Percentiles rank a stretch among this genome's conserved stretches.
Evolutionary conservation across 495 filamentous ascomycete species (phyloP).

Genomic region (Coniosporium apollinis): DNA sequence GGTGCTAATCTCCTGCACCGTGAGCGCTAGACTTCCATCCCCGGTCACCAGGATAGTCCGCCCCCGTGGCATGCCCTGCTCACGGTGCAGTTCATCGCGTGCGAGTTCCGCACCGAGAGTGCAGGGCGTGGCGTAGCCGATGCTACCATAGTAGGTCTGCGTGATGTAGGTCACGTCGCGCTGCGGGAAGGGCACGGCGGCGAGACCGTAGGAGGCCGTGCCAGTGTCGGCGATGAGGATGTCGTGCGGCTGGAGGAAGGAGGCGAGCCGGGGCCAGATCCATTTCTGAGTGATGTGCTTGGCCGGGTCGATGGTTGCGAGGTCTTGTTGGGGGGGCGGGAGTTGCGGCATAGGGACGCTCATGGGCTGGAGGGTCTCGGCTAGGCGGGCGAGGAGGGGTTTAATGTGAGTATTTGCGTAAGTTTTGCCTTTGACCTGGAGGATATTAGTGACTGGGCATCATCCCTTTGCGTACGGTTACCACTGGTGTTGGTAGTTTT

Average conservation of each 20-base stretch:
- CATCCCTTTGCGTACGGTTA: too few relatives aligned
- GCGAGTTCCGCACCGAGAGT: conserved; percentile 21
- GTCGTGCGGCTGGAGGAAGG: conserved; percentile 18
- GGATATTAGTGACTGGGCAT: too few relatives aligned
- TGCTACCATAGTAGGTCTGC: conserved; percentile 24
- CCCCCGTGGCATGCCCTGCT: conserved; percentile 3
- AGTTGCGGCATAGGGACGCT: conserved; percentile 3
- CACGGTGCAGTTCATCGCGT: conserved; percentile 5
- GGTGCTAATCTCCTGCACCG: conserved; percentile 24
- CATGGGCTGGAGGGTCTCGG: conserved; percentile 2
- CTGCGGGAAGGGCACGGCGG: conserved; percentile 10
- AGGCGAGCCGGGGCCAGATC: conserved; percentile 19
- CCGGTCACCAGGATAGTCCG: conserved; percentile 22
- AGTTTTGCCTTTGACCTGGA: conserved; percentile 11
- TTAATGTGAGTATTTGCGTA: conserved; percentile 18
- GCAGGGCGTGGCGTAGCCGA: conserved; percentile 22
- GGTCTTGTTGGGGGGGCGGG: conserved; percentile 8
- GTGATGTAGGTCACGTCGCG: conserved; percentile 10
- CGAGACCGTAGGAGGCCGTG: conserved; percentile 21
- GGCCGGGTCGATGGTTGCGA: conserved; percentile 13
- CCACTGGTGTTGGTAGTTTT: too few relatives aligned
- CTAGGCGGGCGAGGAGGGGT: conserved; percentile 13
- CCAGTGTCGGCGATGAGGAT: conserved; percentile 23
- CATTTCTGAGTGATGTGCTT: conserved; percentile 21
- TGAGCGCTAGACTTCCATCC: conserved; percentile 23